These are phyloP conservation scores for Rachicladosporium sp. DNA, from an alignment of 2,329 filamentous ascomycete species.

Conservation along the genomic window DNA sequence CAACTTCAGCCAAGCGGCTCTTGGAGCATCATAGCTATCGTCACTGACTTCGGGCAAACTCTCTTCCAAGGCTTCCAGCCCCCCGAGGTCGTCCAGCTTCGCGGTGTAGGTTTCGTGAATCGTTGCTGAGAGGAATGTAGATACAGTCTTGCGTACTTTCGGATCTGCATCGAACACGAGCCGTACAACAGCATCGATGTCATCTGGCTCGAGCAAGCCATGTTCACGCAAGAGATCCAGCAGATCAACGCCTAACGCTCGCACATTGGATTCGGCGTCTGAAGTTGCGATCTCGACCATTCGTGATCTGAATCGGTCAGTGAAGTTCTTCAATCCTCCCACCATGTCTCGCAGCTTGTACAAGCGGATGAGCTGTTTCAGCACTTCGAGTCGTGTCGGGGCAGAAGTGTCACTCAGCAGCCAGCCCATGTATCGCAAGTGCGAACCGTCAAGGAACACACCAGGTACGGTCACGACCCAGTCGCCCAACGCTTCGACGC, in stretches of 20 bases:
- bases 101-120: constrained; percentile 69
- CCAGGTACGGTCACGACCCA: constrained; percentile 83
- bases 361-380: constrained; percentile 69
- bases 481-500: constrained; percentile 69
- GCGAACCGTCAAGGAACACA: constrained; percentile 79
- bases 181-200: constrained; percentile 78
- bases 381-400: constrained; percentile 67
- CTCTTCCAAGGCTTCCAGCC: constrained; percentile 65
- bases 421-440: constrained; percentile 91
- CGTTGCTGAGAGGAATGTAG: constrained; percentile 80
- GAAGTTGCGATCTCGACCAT: constrained; percentile 85
- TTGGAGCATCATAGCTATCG: constrained; percentile 47
- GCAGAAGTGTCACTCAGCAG: constrained; percentile 72
- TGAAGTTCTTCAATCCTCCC: constrained; percentile 69
- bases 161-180: constrained; percentile 81
- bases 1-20: constrained; percentile 76
- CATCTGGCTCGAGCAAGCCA: constrained; percentile 77
- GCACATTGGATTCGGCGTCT: constrained; percentile 70
- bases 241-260: constrained; percentile 67
- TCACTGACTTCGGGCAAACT: constrained; percentile 61
- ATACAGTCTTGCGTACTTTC: constrained; percentile 75
- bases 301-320: constrained; percentile 76
- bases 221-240: constrained; percentile 71
- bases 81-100: constrained; percentile 73
- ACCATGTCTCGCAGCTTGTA: constrained; percentile 73